Conservation (phyloP, 2,329 filamentous ascomycete species). For the Whalleya microplaca region DNA sequence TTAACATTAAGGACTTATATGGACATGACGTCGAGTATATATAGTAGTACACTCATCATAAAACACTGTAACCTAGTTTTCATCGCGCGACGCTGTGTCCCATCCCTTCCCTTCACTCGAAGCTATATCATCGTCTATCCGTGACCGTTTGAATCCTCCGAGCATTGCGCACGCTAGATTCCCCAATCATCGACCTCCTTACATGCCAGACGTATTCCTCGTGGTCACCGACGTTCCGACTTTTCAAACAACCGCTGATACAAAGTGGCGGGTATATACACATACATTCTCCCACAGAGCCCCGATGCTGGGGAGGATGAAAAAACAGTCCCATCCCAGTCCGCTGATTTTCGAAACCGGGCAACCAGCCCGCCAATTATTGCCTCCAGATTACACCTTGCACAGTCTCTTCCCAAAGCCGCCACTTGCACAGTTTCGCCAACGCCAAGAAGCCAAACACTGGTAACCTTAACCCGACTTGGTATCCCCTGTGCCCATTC, state of each 20-base stretch:
- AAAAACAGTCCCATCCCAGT: neutral
- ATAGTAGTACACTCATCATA: neutral
- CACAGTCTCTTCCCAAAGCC: conserved; percentile 1
- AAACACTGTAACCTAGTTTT: neutral
- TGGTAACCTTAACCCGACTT: conserved; percentile 18
- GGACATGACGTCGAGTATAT: neutral
- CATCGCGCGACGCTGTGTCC: neutral
- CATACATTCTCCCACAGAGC: conserved; percentile 23
- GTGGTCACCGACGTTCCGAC: conserved; percentile 16
- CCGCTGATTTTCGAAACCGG: neutral
- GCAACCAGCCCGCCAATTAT: conserved; percentile 7
- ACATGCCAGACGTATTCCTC: conserved; percentile 14
- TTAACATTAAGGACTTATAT: neutral
- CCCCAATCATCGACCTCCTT: conserved; percentile 7
- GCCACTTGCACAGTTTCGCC: conserved; percentile 13
- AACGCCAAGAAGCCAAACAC: conserved; percentile 21
- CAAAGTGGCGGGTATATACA: conserved; percentile 23
- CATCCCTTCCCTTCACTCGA: neutral
- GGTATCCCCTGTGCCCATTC: conserved; percentile 18
- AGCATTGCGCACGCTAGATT: conserved; percentile 15
- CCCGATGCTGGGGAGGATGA: conserved; percentile 5
- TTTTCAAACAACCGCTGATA: conserved; percentile 13
- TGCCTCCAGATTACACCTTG: conserved; percentile 4
- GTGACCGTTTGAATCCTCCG: conserved; percentile 4
- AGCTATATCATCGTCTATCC: neutral